phyloP scores from a whole-genome alignment of 176 grass and related monocot genomes.

The Pharus latifolius region DNA sequence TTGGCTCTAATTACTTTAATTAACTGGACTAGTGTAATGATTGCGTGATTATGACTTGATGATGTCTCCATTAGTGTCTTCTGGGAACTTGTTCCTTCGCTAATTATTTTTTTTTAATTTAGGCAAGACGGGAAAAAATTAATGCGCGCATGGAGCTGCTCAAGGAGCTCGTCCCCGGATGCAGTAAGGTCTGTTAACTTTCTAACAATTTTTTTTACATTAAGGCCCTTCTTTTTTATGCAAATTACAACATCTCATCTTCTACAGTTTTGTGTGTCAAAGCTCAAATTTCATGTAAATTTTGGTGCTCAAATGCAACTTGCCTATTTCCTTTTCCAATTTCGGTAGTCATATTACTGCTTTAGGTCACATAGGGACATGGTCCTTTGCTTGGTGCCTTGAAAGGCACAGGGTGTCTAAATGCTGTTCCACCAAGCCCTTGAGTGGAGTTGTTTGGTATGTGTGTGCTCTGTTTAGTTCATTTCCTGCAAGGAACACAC shows the following conservation, averaged over 20 bases:
- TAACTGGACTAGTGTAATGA: constrained; percentile 17
- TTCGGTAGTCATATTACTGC: too few species aligned
- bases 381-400: background rate
- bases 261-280: background rate
- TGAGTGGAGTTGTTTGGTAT: too few species aligned
- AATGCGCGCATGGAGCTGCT: constrained; percentile 88
- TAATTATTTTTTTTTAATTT: background rate
- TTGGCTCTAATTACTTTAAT: background rate
- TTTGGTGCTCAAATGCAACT: background rate
- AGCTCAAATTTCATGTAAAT: background rate
- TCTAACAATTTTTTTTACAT: background rate
- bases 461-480: too few species aligned
- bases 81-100: background rate
- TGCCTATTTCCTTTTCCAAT: background rate
- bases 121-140: constrained; percentile 87
- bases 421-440: too few species aligned
- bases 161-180: constrained; percentile 84
- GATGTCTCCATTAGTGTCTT: constrained; percentile 13
- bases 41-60: constrained; percentile 32
- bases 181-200: constrained; percentile 58
- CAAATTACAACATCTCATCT: background rate
- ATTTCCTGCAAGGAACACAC: too few species aligned
- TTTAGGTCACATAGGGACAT: background rate
- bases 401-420: background rate
- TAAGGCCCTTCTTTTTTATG: background rate